A percentile compares a stretch with the other conserved stretches of the same genome.
These are phyloP conservation scores for Sporobolus alterniflorus DNA, from an alignment of 202 grass and related monocot genomes.

Conservation along the genomic window DNA sequence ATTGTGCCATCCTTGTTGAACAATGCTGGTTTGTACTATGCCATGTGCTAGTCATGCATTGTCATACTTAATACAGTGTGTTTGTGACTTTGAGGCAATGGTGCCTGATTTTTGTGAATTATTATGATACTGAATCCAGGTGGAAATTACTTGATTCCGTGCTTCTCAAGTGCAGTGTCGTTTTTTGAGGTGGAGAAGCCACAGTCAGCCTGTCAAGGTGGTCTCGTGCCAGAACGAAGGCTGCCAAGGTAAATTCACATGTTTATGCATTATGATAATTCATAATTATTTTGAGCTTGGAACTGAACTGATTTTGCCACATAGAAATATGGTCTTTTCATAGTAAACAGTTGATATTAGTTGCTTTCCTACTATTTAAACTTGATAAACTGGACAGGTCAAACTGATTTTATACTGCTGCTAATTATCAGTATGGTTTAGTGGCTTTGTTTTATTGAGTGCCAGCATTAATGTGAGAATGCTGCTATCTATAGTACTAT, in stretches of 20 bases:
- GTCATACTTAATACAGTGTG: neutral
- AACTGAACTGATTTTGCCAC: neutral
- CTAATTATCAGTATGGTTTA: neutral
- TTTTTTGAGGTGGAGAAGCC: slow-evolving; percentile 85
- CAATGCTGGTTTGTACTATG: slow-evolving; percentile 73
- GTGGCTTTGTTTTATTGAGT: neutral
- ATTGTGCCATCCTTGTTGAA: slow-evolving; percentile 91
- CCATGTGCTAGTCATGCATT: neutral
- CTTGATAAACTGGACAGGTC: neutral
- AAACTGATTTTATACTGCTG: slow-evolving; percentile 4
- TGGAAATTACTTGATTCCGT: slow-evolving; percentile 91
- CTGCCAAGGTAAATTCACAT: slow-evolving; percentile 70
- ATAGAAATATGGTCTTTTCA: neutral
- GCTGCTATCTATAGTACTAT: neutral
- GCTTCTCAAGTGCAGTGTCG: slow-evolving; percentile 78
- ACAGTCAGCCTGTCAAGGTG: slow-evolving; percentile 76
- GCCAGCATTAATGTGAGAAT: neutral
- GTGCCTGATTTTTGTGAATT: slow-evolving; percentile 18
- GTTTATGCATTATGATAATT: slow-evolving; percentile 8
- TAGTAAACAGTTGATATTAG: neutral
- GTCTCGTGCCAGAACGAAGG: slow-evolving; percentile 80
- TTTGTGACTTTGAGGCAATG: neutral
- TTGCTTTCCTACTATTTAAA: neutral
- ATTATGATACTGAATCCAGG: slow-evolving; percentile 43
- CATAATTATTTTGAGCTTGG: slow-evolving; percentile 4